Conservation (phyloP, 345 rosid genomes). For the Euclidium syriacum region DNA sequence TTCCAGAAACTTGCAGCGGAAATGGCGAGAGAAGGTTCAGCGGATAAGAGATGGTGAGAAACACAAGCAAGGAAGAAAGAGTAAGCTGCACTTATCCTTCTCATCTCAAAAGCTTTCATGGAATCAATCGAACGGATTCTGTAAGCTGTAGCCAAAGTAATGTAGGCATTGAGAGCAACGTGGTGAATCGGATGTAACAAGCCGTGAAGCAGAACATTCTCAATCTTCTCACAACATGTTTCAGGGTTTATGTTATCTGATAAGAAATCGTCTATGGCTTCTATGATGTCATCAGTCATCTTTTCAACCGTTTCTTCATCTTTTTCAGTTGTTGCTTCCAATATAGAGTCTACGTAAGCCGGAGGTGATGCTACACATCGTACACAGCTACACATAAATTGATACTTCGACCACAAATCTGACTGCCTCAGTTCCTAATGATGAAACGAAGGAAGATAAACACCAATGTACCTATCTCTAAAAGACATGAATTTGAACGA, state of each 20-base stretch:
- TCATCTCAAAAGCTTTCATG: conserved; percentile 38
- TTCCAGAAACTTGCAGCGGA: conserved; percentile 60
- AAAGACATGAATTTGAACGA: background rate
- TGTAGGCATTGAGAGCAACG: conserved; percentile 55
- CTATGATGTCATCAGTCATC: conserved; percentile 44
- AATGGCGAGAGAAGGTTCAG: conserved; percentile 53
- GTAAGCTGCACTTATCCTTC: conserved; percentile 60
- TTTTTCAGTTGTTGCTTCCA: conserved; percentile 28
- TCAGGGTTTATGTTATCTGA: conserved; percentile 43
- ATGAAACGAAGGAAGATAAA: background rate
- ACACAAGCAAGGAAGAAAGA: conserved; percentile 64
- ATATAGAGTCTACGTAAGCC: conserved; percentile 49
- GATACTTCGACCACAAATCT: conserved; percentile 64
- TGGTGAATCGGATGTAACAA: conserved; percentile 57
- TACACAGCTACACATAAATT: conserved; percentile 57
- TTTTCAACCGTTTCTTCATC: conserved; percentile 38
- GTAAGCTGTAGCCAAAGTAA: conserved; percentile 63
- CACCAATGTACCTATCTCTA: background rate
- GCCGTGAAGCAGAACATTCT: conserved; percentile 43
- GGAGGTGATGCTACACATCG: conserved; percentile 52
- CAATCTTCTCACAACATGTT: conserved; percentile 62
- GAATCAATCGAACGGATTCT: conserved; percentile 39
- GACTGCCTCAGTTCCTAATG: conserved; percentile 55
- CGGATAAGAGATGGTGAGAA: conserved; percentile 41
- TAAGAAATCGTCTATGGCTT: conserved; percentile 45